Percentiles rank a stretch among this genome's conserved stretches.
Conservation (phyloP, 805 yeast genomes). For the Yamadazyma sp. region DNA sequence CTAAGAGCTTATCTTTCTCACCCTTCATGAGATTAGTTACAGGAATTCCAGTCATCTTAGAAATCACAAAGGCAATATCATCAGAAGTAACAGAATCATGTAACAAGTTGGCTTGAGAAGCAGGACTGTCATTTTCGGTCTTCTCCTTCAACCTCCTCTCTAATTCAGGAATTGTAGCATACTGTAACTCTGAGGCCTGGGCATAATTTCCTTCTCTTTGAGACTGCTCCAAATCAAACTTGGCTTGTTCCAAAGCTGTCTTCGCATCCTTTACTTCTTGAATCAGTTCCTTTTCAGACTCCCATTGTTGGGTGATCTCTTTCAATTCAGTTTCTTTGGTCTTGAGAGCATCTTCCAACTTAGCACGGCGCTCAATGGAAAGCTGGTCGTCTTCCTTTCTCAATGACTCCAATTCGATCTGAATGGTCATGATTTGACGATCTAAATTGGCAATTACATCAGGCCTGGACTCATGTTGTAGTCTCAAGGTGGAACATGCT, state of each 20-base stretch:
- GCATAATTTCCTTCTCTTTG: slow-evolving; percentile 86
- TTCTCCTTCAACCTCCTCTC: slow-evolving; percentile 57
- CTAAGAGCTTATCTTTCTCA: slow-evolving; percentile 85
- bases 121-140: slow-evolving; percentile 34
- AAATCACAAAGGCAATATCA: slow-evolving; percentile 88
- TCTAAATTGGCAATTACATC: slow-evolving; percentile 90
- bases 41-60: slow-evolving; percentile 96
- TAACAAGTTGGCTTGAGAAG: slow-evolving; percentile 40
- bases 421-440: slow-evolving; percentile 86
- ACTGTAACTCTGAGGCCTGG: slow-evolving; percentile 85
- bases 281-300: slow-evolving; percentile 71
- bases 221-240: slow-evolving; percentile 75
- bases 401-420: slow-evolving; percentile 91
- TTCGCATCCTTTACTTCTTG: slow-evolving; percentile 79
- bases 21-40: slow-evolving; percentile 88
- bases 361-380: slow-evolving; percentile 74
- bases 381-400: slow-evolving; percentile 89
- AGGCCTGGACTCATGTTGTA: slow-evolving; percentile 96
- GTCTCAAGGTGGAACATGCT: slow-evolving; percentile 90
- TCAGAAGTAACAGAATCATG: slow-evolving; percentile 94
- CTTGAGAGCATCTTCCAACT: slow-evolving; percentile 66
- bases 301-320: slow-evolving; percentile 84
- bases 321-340: slow-evolving; percentile 62
- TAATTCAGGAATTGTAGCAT: slow-evolving; percentile 79
- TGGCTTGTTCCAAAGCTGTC: slow-evolving; percentile 79